Percentiles rank a stretch among this genome's conserved stretches.
Evolutionary conservation across 345 rosid species (phyloP).

Genomic region (Cochlearia excelsa): DNA sequence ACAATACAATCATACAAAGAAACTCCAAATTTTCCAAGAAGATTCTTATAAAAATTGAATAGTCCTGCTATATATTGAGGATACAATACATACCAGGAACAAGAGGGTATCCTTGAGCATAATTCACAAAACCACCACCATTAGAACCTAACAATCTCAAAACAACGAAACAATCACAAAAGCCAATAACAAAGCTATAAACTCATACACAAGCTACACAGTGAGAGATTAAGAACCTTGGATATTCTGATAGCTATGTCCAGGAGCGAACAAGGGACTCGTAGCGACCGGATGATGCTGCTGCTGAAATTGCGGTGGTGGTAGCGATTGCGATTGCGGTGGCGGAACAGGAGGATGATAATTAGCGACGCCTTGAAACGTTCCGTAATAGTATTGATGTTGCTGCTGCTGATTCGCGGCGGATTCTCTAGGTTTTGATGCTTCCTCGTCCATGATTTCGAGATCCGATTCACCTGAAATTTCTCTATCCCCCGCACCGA

Average conservation of each 20-base stretch:
- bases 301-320: conserved; percentile 31
- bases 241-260: conserved; percentile 46
- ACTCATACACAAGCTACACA: not conserved
- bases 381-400: conserved; percentile 54
- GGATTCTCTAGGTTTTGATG: conserved; percentile 36
- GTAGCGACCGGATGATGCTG: conserved; percentile 10
- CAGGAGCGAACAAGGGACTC: conserved; percentile 3
- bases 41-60: no score
- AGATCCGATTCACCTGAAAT: conserved; percentile 15
- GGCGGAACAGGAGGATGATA: conserved; percentile 48
- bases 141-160: conserved; percentile 18
- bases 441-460: conserved; percentile 48
- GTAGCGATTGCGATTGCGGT: conserved; percentile 41
- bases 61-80: not conserved
- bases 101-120: conserved; percentile 36
- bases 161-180: not conserved
- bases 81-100: conserved; percentile 26
- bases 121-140: conserved; percentile 28
- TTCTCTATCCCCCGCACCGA: no score
- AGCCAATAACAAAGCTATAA: not conserved
- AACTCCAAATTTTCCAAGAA: not conserved
- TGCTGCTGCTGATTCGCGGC: conserved; percentile 24
- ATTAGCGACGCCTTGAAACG: conserved; percentile 89
- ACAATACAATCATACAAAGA: not conserved
- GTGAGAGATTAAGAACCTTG: conserved; percentile 34